A percentile compares a stretch with the other conserved stretches of the same genome.
phyloP scores from a whole-genome alignment of 371 early-diverging fungal genomes.

The Actinomucor elegans region DNA sequence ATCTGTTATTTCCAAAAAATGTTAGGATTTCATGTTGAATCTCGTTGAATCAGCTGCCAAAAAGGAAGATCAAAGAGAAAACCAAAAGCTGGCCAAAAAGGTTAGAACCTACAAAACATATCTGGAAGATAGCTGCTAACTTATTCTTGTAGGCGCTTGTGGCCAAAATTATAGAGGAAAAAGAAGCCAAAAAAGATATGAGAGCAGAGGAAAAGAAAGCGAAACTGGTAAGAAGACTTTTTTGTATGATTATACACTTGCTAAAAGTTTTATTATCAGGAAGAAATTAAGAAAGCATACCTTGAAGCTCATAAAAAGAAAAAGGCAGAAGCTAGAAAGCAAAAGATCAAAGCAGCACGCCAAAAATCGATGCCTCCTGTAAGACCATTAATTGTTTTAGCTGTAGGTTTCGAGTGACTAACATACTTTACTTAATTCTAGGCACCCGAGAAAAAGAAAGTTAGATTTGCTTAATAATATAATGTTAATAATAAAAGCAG shows the following conservation, averaged over 20 bases:
- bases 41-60: constrained; percentile 19
- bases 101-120: neutral
- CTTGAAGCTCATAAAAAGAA: constrained; percentile 23
- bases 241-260: neutral
- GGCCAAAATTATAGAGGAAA: constrained; percentile 22
- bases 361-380: constrained; percentile 6
- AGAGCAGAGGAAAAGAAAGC: constrained; percentile 17
- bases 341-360: constrained; percentile 10
- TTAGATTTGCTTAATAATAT: constrained; percentile 17
- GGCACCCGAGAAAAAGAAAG: constrained; percentile 15
- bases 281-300: constrained; percentile 16
- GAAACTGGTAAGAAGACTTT: constrained; percentile 10
- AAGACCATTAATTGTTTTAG: neutral
- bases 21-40: constrained; percentile 17
- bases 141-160: constrained; percentile 1
- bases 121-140: no score
- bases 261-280: neutral
- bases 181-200: constrained; percentile 15
- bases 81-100: constrained; percentile 19
- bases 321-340: constrained; percentile 18
- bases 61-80: constrained; percentile 17
- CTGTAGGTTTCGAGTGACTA: no score
- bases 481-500: no score
- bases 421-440: neutral
- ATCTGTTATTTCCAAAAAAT: no score